Evolutionary conservation across 176 grass and related monocot species (phyloP).

Genomic region (Rhipidocladum racemiflorum): DNA sequence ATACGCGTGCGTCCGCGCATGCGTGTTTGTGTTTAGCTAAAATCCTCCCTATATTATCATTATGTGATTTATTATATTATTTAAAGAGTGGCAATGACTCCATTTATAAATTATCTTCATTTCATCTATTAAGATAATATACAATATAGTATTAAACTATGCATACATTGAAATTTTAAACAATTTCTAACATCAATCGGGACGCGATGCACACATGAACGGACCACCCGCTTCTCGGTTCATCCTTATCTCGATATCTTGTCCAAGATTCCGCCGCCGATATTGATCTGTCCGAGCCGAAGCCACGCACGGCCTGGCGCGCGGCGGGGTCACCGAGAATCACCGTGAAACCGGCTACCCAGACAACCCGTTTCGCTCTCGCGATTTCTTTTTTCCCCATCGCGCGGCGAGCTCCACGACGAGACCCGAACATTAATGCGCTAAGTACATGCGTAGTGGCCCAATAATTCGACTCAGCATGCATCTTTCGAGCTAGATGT

Average conservation of each 20-base stretch:
- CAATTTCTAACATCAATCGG: too few species aligned
- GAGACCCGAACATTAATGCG: background rate
- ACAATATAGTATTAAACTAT: too few species aligned
- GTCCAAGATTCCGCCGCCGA: slow-evolving; percentile 26
- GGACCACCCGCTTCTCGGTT: background rate
- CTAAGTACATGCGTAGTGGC: background rate
- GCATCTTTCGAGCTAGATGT: background rate
- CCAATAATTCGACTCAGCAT: slow-evolving; percentile 4
- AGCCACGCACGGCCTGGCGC: background rate
- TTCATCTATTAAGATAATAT: too few species aligned
- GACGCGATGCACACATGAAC: too few species aligned
- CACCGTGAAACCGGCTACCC: slow-evolving; percentile 34
- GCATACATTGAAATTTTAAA: too few species aligned
- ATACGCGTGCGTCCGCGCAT: too few species aligned
- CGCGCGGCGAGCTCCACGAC: background rate
- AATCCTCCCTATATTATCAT: too few species aligned
- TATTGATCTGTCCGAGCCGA: slow-evolving; percentile 3
- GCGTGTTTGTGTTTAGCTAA: too few species aligned
- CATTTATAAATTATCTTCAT: too few species aligned
- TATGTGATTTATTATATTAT: too few species aligned
- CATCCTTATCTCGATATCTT: slow-evolving; percentile 39
- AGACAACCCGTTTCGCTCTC: slow-evolving; percentile 24
- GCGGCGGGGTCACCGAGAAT: slow-evolving; percentile 31
- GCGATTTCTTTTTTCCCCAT: slow-evolving; percentile 5
- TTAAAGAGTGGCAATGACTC: too few species aligned